Conservation (phyloP, 768 basidiomycete genomes). For the Lactarius sanguifluus region DNA sequence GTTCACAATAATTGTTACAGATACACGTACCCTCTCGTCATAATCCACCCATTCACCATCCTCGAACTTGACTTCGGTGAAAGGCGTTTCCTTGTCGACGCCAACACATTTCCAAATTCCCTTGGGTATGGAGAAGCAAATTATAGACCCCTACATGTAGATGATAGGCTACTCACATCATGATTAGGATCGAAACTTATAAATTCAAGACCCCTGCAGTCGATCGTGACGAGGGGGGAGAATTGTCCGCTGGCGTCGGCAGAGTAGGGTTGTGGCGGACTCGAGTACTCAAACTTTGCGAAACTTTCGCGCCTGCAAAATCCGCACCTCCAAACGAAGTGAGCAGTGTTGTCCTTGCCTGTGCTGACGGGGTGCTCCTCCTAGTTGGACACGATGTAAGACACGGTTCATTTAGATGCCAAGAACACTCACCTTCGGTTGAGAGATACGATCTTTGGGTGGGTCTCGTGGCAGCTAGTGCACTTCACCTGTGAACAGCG, state of each 20-base stretch:
- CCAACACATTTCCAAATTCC: constrained; percentile 80
- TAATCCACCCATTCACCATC: constrained; percentile 85
- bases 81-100: constrained; percentile 50
- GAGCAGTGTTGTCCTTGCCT: constrained; percentile 64
- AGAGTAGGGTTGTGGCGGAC: constrained; percentile 53
- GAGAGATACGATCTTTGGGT: constrained; percentile 68
- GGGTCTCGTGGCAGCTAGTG: constrained; percentile 73
- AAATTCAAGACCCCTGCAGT: constrained; percentile 88
- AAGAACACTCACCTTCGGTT: constrained; percentile 57
- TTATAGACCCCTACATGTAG: not conserved
- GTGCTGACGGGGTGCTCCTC: constrained; percentile 65
- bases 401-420: not conserved
- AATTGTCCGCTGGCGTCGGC: constrained; percentile 60
- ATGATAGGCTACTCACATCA: constrained; percentile 41
- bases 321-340: constrained; percentile 82
- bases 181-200: constrained; percentile 64
- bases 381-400: constrained; percentile 40
- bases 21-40: constrained; percentile 72
- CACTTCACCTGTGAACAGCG: constrained; percentile 60
- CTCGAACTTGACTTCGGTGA: constrained; percentile 63
- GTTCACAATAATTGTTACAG: not conserved
- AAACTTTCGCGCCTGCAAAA: constrained; percentile 78
- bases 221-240: constrained; percentile 65
- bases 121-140: constrained; percentile 40
- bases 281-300: constrained; percentile 67